Evolutionary conservation across 176 grass and related monocot species (phyloP).

Genomic region (Coix lacrymajobi): DNA sequence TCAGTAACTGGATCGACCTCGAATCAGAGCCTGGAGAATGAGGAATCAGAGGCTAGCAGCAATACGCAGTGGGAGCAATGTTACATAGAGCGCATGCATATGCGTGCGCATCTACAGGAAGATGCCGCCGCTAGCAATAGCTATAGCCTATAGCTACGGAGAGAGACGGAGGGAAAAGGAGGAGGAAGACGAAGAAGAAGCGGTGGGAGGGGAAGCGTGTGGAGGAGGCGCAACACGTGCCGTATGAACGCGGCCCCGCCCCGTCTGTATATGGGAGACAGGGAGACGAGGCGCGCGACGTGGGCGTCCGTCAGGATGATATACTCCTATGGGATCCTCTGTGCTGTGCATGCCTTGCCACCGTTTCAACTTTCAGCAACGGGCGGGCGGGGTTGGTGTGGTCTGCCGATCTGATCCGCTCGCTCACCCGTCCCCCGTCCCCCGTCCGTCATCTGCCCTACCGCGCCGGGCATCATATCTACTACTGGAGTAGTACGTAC

Average conservation of each 20-base stretch:
- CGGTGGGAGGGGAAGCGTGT: slow-evolving; percentile 1
- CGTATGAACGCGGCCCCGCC: not conserved
- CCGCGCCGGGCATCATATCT: too few relatives aligned
- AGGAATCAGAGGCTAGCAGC: not conserved
- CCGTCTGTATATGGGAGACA: not conserved
- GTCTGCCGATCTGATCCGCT: too few relatives aligned
- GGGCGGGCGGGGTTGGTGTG: not conserved
- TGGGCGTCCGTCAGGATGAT: not conserved
- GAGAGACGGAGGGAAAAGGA: not conserved
- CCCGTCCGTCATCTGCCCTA: too few relatives aligned
- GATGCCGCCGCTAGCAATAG: too few relatives aligned
- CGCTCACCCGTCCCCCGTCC: too few relatives aligned
- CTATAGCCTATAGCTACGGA: not conserved
- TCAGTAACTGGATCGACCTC: too few relatives aligned
- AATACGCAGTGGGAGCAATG: not conserved
- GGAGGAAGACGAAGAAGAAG: not conserved
- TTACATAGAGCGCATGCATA: not conserved
- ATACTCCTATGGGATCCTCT: slow-evolving; percentile 34
- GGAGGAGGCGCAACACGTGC: slow-evolving; percentile 51
- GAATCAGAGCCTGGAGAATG: not conserved
- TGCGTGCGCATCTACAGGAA: too few relatives aligned
- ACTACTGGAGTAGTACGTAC: too few relatives aligned
- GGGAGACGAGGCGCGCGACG: not conserved
- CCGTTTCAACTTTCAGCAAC: too few relatives aligned
- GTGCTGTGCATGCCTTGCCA: too few relatives aligned